Base-by-base conservation (phyloP, 768 basidiomycete species). In the Amanita pseudoporphyria region DNA sequence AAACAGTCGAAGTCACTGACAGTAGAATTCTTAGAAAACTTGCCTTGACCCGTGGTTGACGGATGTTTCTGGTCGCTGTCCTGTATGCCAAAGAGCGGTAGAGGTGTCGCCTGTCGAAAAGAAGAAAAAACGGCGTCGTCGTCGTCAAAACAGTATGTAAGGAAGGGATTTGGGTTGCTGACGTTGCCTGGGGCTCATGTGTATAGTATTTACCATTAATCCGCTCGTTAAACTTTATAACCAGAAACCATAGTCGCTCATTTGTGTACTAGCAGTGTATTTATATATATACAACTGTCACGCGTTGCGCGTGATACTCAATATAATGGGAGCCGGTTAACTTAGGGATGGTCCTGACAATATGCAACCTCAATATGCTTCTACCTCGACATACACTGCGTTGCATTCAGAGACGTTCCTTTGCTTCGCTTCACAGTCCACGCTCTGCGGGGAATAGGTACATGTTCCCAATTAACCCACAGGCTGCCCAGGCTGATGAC, bases 21-120 rank as follows among this genome's bases (percentile, higher is more conserved):
- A n/a, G 16, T 49, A 52, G 53, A 30, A 51, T 42, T 30, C 50
- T 16, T 56, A 87, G 87, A 81, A 87, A 87, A 81, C 82, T 19
- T 95, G 91, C 62, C 66, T 94, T 37, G 91, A 95, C 60, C 87
- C 89, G 18, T 95, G 92, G 92, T 64, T 95, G 45, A 81, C 71
- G 3, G 82, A 86, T 53, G 82, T 90, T 12, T 89, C 87, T 24
- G 91, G 88, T 4, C 77, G 89, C 28, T 95, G 91, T 70, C 91
- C 91, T 6, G 79, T 84, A 14, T 95, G 91, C 61, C 89, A 94
- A 61, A 69, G 81, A 28, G 69, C 80, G 21, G 87, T 91, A 10
- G 79, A 84, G 50, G 58, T 76, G 19, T 64, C 68, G 19, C 37
- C 47, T n/a, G 10, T 12, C 13, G 65, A 71, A 52, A 59, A 59